A percentile compares a stretch with the other conserved stretches of the same genome.
These are phyloP conservation scores for Lachancea dasiensis DNA, from an alignment of 805 yeast genomes.

Conservation along the genomic window DNA sequence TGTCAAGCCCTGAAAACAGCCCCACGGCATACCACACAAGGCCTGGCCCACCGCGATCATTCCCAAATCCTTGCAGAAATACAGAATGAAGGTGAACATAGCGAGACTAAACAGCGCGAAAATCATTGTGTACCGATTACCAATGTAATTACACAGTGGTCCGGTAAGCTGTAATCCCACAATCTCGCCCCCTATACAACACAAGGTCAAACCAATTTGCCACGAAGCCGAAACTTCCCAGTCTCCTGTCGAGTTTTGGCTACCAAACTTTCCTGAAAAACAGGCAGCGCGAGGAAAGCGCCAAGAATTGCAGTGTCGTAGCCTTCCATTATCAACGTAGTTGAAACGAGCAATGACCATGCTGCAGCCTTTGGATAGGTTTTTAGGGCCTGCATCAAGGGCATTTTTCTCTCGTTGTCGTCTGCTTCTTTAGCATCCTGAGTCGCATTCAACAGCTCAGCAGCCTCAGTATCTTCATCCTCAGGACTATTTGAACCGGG, in stretches of 20 bases:
- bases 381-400: slow-evolving; percentile 33
- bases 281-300: slow-evolving; percentile 42
- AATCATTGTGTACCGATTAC: slow-evolving; percentile 40
- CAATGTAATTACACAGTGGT: slow-evolving; percentile 39
- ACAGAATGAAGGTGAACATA: slow-evolving; percentile 42
- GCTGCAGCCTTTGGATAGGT: slow-evolving; percentile 41
- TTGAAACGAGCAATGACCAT: slow-evolving; percentile 42
- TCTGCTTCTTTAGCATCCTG: slow-evolving; percentile 17
- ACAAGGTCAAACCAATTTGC: slow-evolving; percentile 36
- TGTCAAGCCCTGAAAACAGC: slow-evolving; percentile 46
- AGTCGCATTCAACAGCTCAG: slow-evolving; percentile 8
- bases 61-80: slow-evolving; percentile 39
- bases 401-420: slow-evolving; percentile 25
- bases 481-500: slow-evolving; percentile 3
- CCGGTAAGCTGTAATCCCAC: slow-evolving; percentile 44
- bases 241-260: slow-evolving; percentile 17
- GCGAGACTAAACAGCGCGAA: slow-evolving; percentile 28
- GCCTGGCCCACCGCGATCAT: slow-evolving; percentile 40
- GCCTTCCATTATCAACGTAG: slow-evolving; percentile 45
- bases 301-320: slow-evolving; percentile 39
- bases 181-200: slow-evolving; percentile 36
- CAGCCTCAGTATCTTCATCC: slow-evolving; percentile 2
- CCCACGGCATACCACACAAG: slow-evolving; percentile 47
- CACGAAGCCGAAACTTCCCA: slow-evolving; percentile 37
- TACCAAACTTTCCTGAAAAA: slow-evolving; percentile 41